A percentile compares a stretch with the other conserved stretches of the same genome.
phyloP scores from a whole-genome alignment of 2,329 filamentous ascomycete species.

The Aspergillus ruber region DNA sequence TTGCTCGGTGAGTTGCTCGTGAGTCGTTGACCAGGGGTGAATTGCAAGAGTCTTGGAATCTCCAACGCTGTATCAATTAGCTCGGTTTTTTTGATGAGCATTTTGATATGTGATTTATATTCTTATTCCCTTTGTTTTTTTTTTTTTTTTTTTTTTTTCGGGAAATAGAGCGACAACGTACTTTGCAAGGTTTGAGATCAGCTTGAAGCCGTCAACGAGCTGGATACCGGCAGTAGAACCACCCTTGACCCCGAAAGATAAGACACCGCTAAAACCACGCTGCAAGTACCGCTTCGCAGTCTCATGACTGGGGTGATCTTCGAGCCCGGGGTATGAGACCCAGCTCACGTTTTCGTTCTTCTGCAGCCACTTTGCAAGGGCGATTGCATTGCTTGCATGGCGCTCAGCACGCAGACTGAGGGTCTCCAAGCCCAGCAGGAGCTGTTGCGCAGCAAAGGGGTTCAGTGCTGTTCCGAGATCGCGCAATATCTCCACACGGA shows the following conservation, averaged over 20 bases:
- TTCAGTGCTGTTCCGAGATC: constrained; percentile 78
- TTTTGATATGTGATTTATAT: constrained; percentile 37
- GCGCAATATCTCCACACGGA: constrained; percentile 82
- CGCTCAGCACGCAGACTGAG: constrained; percentile 78
- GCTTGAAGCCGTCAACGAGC: constrained; percentile 88
- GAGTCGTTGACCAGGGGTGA: constrained; percentile 91
- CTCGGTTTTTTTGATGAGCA: constrained; percentile 40
- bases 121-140: no score
- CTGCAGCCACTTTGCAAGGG: constrained; percentile 76
- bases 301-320: constrained; percentile 72
- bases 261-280: constrained; percentile 78
- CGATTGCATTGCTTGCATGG: constrained; percentile 76
- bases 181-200: constrained; percentile 94
- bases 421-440: constrained; percentile 84
- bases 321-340: constrained; percentile 89
- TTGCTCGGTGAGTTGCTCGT: constrained; percentile 80
- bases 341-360: constrained; percentile 76
- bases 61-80: constrained; percentile 55
- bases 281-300: constrained; percentile 80
- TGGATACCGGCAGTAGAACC: constrained; percentile 75
- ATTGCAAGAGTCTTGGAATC: constrained; percentile 94
- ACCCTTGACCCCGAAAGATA: constrained; percentile 91
- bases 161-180: constrained; percentile 23
- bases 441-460: constrained; percentile 87
- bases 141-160: constrained; percentile 11